Evolutionary conservation across 2,329 filamentous ascomycete genomes (phyloP).

Genomic region (Nigrograna mackinnonii): DNA sequence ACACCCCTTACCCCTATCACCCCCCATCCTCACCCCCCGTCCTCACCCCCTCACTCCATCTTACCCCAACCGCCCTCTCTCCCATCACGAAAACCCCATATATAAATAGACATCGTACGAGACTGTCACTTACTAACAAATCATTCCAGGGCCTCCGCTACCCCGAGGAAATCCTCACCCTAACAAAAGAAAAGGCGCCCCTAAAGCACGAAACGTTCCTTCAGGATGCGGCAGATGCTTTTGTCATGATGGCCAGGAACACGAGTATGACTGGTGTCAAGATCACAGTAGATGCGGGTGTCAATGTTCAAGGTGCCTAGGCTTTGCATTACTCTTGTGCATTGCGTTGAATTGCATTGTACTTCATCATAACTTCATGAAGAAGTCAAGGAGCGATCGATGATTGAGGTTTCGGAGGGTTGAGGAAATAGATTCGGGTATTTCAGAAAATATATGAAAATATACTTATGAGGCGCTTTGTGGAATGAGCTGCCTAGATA

Average conservation of each 20-base stretch:
- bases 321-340: neutral
- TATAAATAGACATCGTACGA: too few relatives aligned
- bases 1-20: neutral
- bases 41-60: neutral
- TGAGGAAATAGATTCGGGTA: too few relatives aligned
- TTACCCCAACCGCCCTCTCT: neutral
- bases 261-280: conserved; percentile 54
- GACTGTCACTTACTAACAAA: too few relatives aligned
- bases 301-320: conserved; percentile 32
- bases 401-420: neutral
- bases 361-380: too few relatives aligned
- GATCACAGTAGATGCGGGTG: conserved; percentile 45
- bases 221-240: conserved; percentile 60
- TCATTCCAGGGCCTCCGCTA: conserved; percentile 57
- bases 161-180: conserved; percentile 59
- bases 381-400: neutral
- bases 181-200: conserved; percentile 57
- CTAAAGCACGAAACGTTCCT: conserved; percentile 62
- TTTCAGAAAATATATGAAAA: too few relatives aligned
- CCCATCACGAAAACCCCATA: neutral
- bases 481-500: too few relatives aligned
- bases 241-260: conserved; percentile 58
- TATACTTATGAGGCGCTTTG: too few relatives aligned
- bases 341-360: neutral
- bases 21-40: neutral